Base-by-base conservation (phyloP, 805 yeast species). In the Kuraishia capsulata region DNA sequence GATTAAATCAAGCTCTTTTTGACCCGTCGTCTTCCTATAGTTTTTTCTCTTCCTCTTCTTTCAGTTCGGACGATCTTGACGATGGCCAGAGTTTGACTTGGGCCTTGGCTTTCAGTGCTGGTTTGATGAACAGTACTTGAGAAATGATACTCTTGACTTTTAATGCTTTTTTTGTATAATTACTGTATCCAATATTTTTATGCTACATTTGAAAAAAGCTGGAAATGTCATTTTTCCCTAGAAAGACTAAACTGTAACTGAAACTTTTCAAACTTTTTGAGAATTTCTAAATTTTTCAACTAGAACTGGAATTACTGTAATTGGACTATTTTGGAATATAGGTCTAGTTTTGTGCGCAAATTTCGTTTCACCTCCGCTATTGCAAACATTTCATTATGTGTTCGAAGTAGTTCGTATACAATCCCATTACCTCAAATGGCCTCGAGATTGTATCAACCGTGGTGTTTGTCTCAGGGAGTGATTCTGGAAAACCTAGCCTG, bases 41-140 rank as follows among this genome's bases (percentile, higher is more conserved):
- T 2, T 87, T 74, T 59, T 86, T 85, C 54, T 53, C 78, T 1
- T 53, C 72, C 25, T 47, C 63, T 4, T 62, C 61, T 39, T 88
- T 85, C 69, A 53, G 64, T 33, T 61, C 63, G n/a, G 49, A 56
- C 3, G 71, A 69, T 45, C 71, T 89, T 35, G 97, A 89, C 51
- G 74, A 75, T 41, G 97, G 97, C 2, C 90, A 87, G 69, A 78
- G 90, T 20, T 63, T 78, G 44, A 81, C 96, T 0, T 88, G 96
- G 95, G 79, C 89, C 10, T 64, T 88, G 44, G 78, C 95, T 0
- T 84, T 73, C 46, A 68, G 85, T 34, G 95, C 74, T 5, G 80
- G 72, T 17, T 56, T 65, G 37, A 65, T 64, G 5, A 65, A 62
- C 29, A 21, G 44, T 8, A 11, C 39, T 33, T 26, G 29, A 33